These are phyloP conservation scores for Hyphopichia pseudoburtonii DNA, from an alignment of 1,139 yeast species.

Conservation along the genomic window DNA sequence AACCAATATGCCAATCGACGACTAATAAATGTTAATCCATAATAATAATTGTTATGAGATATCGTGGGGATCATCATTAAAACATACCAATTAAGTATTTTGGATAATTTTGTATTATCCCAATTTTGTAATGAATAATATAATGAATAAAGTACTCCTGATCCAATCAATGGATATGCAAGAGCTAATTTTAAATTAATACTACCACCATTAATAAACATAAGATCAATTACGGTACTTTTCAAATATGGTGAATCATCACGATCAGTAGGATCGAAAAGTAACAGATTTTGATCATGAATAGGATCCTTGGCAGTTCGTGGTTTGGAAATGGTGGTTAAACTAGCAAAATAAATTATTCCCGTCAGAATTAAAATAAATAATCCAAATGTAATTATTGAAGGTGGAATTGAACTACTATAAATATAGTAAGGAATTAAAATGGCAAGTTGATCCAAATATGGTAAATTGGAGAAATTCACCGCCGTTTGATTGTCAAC, in stretches of 20 bases:
- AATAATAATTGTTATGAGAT: constrained; percentile 18
- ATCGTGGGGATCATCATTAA: constrained; percentile 25
- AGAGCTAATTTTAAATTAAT: constrained; percentile 26
- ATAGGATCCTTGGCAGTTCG: constrained; percentile 41
- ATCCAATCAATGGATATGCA: constrained; percentile 42
- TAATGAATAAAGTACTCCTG: constrained; percentile 29
- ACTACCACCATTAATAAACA: constrained; percentile 9
- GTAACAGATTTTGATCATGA: constrained; percentile 23
- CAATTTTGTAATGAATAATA: constrained; percentile 34
- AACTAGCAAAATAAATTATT: constrained; percentile 38
- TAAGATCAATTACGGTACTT: constrained; percentile 17
- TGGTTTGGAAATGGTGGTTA: constrained; percentile 45
- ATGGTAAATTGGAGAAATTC: too few species aligned
- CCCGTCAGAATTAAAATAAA: constrained; percentile 21
- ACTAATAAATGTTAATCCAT: constrained; percentile 16
- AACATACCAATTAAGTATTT: constrained; percentile 31
- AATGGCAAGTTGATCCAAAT: constrained; percentile 13
- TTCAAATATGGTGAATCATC: constrained; percentile 26
- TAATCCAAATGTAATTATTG: constrained; percentile 1
- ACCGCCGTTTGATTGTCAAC: too few species aligned
- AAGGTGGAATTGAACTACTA: not conserved
- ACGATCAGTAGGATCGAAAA: constrained; percentile 49
- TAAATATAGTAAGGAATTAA: constrained; percentile 10
- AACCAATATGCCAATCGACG: constrained; percentile 19
- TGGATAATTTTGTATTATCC: constrained; percentile 24